Evolutionary conservation across 306 rosid species (phyloP), one percentile per base, ranked within the genome.

Genomic region (Aeschynomene evenia): DNA sequence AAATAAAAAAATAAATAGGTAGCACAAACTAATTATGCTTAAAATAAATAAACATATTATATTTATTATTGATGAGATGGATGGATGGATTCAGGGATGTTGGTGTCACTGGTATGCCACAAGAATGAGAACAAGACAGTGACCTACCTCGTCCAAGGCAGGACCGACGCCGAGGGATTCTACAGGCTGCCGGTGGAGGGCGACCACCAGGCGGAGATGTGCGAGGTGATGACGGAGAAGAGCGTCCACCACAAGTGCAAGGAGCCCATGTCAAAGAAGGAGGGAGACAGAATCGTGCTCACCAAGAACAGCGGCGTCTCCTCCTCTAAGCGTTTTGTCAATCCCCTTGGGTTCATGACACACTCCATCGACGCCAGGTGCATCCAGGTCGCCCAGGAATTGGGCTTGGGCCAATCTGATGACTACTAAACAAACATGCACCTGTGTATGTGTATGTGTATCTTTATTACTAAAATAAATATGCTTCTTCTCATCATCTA

Each of bases 331-430:
- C 87, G 87, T 5, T 80, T 36, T 26, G 85, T 78, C 34, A 80
- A 78, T 39, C 80, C 90, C 73, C 87, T 86, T 65, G 90, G 90
- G 33, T 86, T 86, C 87, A 83, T 75, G 84, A 78, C 68, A 9
- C 26, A 49, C 45, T 3, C 26, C 20, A 6, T 69, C 64, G 60
- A 63, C 19, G 0, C 39, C 0, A 64, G 71, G 19, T 82, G 90
- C 15, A 7, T 6, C 11, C 6, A 4, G 0, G 69, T 85, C n/a
- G 20, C 62, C 8, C 16, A 68, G 15, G 89, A 85, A 39, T 71
- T 85, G 82, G 75, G 43, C 8, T 60, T 76, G 63, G 72, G 56
- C 55, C 10, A 50, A 2, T 65, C 39, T 11, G 60, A 74, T 15
- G 37, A 42, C 40, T 9, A n/a, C n/a, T n/a, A n/a, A n/a, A n/a